Evolutionary conservation across 306 rosid genomes (phyloP), one percentile per base, ranked within the genome.

Genomic region (Cyamopsis tetragonoloba): DNA sequence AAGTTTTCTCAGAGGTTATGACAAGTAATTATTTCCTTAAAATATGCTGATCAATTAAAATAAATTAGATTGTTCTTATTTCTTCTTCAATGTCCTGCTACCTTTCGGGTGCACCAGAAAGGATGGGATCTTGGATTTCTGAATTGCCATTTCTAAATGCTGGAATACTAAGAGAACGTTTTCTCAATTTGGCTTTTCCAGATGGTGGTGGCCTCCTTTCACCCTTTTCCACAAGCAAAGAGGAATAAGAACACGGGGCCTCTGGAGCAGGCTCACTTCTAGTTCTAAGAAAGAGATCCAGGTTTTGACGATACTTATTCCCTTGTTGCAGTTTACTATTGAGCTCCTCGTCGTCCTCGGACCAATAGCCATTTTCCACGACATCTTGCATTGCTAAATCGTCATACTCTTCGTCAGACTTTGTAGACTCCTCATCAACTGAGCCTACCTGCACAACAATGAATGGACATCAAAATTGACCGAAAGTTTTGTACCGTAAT

Each of bases 371-470:
- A 58, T 79, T 79, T 6, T 72, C 93, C 67, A 73, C 68, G 67
- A 70, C 35, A 22, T 89, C 93, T 71, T 79, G 87, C 91, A 89
- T 82, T 53, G 87, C 91, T 44, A 89, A 77, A 72, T 89, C 96
- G 24, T 86, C 96, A 13, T 86, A 89, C 84, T 86, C 91, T 72
- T 89, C 93, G 19, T 89, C 96, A 7, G 96, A 82, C 73, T 84
- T 82, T 1, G 84, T 84, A 56, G 92, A 89, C 65, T 86, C 90
- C 76, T 89, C 96, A 31, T 89, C 96, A 39, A 89, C 88, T 1
- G 96, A 89, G 13, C 96, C 96, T 5, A 77, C 48, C 96, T 89
- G 84, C 48, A 62, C 26, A 50, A 2, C 11, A 56, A 35, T 1
- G 28, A 8, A 9, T 19, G 22, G 39, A 37, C 7, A 14, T 34